Conservation (phyloP, 2,329 filamentous ascomycete genomes). For the Thermothelomyces thermophilus region DNA sequence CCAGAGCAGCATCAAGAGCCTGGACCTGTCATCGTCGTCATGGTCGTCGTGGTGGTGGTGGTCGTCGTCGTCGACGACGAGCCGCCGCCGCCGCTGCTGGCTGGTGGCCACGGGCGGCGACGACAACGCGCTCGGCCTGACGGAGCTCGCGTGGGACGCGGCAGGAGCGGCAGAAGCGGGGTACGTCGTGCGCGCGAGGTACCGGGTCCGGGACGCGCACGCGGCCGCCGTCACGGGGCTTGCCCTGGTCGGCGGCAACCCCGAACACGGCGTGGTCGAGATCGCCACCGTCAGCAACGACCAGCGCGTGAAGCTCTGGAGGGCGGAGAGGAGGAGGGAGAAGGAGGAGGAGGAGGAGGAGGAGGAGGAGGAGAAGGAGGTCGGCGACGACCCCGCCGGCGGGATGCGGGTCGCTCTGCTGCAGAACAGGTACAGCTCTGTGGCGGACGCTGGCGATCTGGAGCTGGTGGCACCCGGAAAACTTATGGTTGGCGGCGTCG, state of each 20-base stretch:
- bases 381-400: not conserved
- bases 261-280: conserved; percentile 19
- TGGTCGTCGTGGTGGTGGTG: conserved; percentile 1
- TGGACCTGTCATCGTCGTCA: conserved; percentile 36
- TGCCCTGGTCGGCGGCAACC: conserved; percentile 28
- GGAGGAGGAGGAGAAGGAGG: not conserved
- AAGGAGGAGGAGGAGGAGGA: not conserved
- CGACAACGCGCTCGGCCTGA: conserved; percentile 69
- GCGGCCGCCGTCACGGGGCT: conserved; percentile 63
- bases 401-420: conserved; percentile 34
- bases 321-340: conserved; percentile 23
- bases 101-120: conserved; percentile 75
- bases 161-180: not conserved
- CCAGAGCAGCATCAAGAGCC: conserved; percentile 71
- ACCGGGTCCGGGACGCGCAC: conserved; percentile 52
- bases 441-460: conserved; percentile 53
- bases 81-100: no score
- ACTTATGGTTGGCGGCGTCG: conserved; percentile 40
- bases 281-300: conserved; percentile 52
- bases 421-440: conserved; percentile 49
- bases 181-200: conserved; percentile 24
- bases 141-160: conserved; percentile 35
- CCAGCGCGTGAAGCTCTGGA: conserved; percentile 54
- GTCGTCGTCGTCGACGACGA: no score
- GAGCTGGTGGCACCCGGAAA: conserved; percentile 32